These are phyloP conservation scores for Hygrophoropsis aurantiaca DNA, from an alignment of 768 basidiomycete species.

Conservation along the genomic window DNA sequence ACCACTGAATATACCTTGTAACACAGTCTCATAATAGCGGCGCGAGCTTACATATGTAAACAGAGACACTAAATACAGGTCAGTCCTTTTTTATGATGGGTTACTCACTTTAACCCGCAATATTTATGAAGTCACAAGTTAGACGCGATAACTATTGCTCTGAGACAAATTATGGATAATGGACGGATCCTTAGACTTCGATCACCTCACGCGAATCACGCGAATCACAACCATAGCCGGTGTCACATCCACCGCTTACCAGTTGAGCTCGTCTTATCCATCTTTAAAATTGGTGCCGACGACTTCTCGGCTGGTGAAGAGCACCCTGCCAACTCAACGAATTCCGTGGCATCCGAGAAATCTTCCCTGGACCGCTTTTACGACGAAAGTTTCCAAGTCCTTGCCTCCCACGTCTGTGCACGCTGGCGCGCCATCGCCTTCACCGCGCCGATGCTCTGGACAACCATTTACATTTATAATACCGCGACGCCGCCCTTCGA, in stretches of 20 bases:
- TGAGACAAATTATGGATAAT: too few relatives aligned
- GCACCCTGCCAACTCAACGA: slow-evolving; percentile 5
- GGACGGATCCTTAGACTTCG: too few relatives aligned
- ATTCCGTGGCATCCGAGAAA: not conserved
- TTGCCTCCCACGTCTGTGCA: slow-evolving; percentile 61
- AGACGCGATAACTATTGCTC: too few relatives aligned
- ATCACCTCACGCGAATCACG: too few relatives aligned
- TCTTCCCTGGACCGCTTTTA: slow-evolving; percentile 2
- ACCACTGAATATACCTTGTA: too few relatives aligned
- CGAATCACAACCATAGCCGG: too few relatives aligned
- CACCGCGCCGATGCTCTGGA: slow-evolving; percentile 58
- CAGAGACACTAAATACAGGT: too few relatives aligned
- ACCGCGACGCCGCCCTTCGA: slow-evolving; percentile 41
- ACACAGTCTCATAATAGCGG: too few relatives aligned
- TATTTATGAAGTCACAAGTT: too few relatives aligned
- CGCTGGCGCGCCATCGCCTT: slow-evolving; percentile 58
- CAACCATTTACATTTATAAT: slow-evolving; percentile 30
- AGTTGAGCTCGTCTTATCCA: slow-evolving; percentile 54
- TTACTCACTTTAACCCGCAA: too few relatives aligned
- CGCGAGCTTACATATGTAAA: too few relatives aligned
- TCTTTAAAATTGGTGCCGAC: slow-evolving; percentile 51
- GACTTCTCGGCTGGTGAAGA: slow-evolving; percentile 8
- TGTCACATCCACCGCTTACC: slow-evolving; percentile 56
- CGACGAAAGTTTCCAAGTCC: slow-evolving; percentile 40
- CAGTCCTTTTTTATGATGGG: too few relatives aligned